Evolutionary conservation across 805 yeast genomes (phyloP).

Genomic region (Sugiyamaella lignohabitans): DNA sequence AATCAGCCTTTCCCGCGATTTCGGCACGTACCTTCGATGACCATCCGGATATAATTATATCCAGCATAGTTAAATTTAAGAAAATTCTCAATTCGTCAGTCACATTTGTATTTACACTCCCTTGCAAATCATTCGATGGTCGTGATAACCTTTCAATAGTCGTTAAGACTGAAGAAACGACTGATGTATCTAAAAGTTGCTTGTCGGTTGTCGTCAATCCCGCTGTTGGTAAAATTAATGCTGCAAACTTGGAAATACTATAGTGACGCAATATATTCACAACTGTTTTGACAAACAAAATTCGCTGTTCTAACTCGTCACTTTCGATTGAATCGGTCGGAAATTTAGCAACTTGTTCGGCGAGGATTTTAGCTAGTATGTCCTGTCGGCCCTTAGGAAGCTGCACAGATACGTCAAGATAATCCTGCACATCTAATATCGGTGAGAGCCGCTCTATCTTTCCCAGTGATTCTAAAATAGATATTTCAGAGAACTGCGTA

Average conservation of each 20-base stretch:
- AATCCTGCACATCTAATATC: constrained; percentile 2
- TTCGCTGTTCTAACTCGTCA: not conserved
- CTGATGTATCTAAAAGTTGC: not conserved
- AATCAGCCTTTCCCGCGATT: not conserved
- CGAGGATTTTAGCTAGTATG: not conserved
- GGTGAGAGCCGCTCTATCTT: constrained; percentile 6
- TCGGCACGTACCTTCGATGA: constrained; percentile 24
- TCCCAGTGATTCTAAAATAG: not conserved
- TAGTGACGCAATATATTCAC: constrained; percentile 2
- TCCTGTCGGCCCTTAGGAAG: not conserved
- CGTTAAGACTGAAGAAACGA: not conserved
- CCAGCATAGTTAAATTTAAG: constrained; percentile 15
- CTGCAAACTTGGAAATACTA: constrained; percentile 3
- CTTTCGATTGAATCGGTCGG: not conserved
- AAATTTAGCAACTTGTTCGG: not conserved
- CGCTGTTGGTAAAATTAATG: not conserved
- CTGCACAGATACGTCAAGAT: constrained; percentile 4
- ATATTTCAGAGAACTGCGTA: not conserved
- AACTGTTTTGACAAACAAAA: not conserved
- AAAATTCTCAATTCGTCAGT: constrained; percentile 1
- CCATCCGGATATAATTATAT: constrained; percentile 21
- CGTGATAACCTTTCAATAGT: not conserved
- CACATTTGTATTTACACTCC: not conserved
- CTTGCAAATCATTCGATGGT: not conserved
- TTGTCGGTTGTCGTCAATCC: not conserved